Evolutionary conservation across 192 early-diverging fungal genomes (phyloP), one percentile per base, ranked within the genome.

Genomic region (Coemansia biformis): DNA sequence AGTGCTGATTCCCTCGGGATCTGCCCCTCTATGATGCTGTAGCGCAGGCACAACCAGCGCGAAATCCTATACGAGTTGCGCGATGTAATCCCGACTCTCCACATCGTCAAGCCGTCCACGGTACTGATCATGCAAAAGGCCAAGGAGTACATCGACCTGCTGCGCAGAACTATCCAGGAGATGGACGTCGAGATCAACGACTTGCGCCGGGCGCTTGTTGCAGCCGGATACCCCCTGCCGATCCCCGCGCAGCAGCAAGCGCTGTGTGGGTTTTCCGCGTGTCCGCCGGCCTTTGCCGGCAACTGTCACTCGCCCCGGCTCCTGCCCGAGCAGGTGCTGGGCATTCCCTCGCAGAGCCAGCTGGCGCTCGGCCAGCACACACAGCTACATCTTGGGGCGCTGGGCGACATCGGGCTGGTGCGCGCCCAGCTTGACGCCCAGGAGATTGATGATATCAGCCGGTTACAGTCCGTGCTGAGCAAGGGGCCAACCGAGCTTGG

Each of bases 61-160:
- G 75, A 77, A 38, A 56, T 77, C 0, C 47, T 77, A 13, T 77
- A 72, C 41, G 67, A 77, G 48, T 40, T 77, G 43, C 75, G 75
- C 15, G 75, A 77, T 12, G 59, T 73, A 5, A 68, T 77, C 16
- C 75, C 75, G 3, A 66, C 64, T 2, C 60, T 77, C 11, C 63
- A 65, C 28, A 59, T 65, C 30, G 63, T 67, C 38, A 77, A 72
- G 33, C 64, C 75, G 29, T 77, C 75, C 7, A 72, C 75, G 0
- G 75, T 77, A 8, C 51, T 72, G 21, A 77, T 77, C 45, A 77
- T 77, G 75, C 68, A 72, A 63, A 77, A 77, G 24, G 59, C 75
- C 3, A 72, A 72, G 23, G 75, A 77, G 16, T 77, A 77, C 15
- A 77, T 77, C 33, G 68, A 72, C 40, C 36, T 68, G 26, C 47